Base-by-base conservation (phyloP, 2,329 filamentous ascomycete species). In the Fusarium zealandicum region DNA sequence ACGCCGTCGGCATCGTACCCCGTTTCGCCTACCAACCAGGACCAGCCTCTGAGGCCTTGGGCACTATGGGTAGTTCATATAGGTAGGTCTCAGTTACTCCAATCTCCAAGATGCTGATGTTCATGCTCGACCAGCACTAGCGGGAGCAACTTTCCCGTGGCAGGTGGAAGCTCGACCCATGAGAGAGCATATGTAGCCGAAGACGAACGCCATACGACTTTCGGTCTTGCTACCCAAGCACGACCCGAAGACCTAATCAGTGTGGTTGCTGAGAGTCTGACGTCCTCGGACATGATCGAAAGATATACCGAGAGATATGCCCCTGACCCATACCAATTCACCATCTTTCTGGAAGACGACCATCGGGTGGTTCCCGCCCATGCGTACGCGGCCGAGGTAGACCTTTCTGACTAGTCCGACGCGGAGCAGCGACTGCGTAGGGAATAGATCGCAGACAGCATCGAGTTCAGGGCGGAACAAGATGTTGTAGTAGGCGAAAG, bases 111-210 rank as follows among this genome's bases (percentile, higher is more conserved):
- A 16, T 6, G 12, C 14, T 3, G 12, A 6, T 37, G 4, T 40
- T 61, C 13, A 61, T 18, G 10, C 12, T 7, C 16, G 16, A 30
- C 9, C 7, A 61, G 58, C 20, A 18, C 6, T 11, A 22, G 9
- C 3, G n/a, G 28, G 8, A 14, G 10, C n/a, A 9, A 10, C 7
- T 17, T 6, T 14, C 2, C 8, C 16, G 6, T 13, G 9, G 20
- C 22, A n/a, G n/a, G 12, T 10, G 8, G 12, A 18, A 6, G 11
- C 13, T 25, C 18, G 22, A 4, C 3, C 8, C 17, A 20, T 25
- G 20, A 30, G 11, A 20, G 6, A 10, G 18, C 11, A 16, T 16
- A 12, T 5, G 12, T 11, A n/a, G 30, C 25, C 27, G 17, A 28
- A 9, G 17, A 20, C 16, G 13, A 6, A 6, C 40, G 41, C 10